These are phyloP conservation scores for Diutina ranongensis DNA, from an alignment of 1,139 yeast genomes.

Conservation along the genomic window DNA sequence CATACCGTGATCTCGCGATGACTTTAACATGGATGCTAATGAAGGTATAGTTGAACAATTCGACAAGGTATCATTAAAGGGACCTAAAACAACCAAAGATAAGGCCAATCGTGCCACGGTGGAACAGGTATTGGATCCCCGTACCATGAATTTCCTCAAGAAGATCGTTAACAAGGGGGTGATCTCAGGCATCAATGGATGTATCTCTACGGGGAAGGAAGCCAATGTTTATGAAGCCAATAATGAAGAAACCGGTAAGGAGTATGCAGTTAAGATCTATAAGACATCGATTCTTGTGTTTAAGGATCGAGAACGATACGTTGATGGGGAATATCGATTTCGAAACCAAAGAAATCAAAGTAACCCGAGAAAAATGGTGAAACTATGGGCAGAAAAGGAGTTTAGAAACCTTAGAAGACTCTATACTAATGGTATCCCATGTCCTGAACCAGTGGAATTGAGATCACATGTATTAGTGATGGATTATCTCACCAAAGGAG, in stretches of 20 bases:
- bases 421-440: slow-evolving; percentile 67
- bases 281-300: slow-evolving; percentile 93
- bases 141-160: slow-evolving; percentile 75
- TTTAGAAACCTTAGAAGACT: slow-evolving; percentile 83
- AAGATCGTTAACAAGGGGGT: slow-evolving; percentile 77
- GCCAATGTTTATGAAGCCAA: slow-evolving; percentile 95
- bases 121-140: slow-evolving; percentile 91
- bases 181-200: slow-evolving; percentile 80
- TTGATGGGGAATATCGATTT: slow-evolving; percentile 91
- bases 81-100: slow-evolving; percentile 54
- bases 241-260: slow-evolving; percentile 48
- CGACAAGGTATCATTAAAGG: not conserved
- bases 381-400: slow-evolving; percentile 98
- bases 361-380: slow-evolving; percentile 95
- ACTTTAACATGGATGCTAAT: not conserved
- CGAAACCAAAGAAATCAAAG: slow-evolving; percentile 74
- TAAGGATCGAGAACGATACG: slow-evolving; percentile 92
- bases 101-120: slow-evolving; percentile 92
- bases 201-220: slow-evolving; percentile 94
- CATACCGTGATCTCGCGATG: not conserved
- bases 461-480: slow-evolving; percentile 86
- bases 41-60: slow-evolving; percentile 4
- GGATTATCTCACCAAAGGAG: slow-evolving; percentile 78
- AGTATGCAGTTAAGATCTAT: slow-evolving; percentile 84
- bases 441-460: slow-evolving; percentile 84